Evolutionary conservation across 176 grass and related monocot genomes (phyloP), one percentile per base, ranked within the genome.

Genomic region (Echinochloa phyllopogon): DNA sequence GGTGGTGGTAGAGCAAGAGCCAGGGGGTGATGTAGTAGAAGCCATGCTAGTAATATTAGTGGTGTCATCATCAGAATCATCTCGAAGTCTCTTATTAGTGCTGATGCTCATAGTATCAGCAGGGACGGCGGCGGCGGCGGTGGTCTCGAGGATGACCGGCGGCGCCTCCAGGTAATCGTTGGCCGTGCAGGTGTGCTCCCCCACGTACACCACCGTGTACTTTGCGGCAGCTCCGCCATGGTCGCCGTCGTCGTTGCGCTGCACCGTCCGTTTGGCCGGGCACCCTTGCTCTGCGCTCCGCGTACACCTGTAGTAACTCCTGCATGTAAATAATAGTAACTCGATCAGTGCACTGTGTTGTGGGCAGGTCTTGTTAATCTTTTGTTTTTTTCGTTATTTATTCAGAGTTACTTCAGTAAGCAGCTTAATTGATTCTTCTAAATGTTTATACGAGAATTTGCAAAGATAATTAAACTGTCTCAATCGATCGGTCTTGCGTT

Each of bases 271-370:
- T 15, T 88, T 94, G 7, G 92, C 92, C 3, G 10, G 41, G 78
- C 90, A 92, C 6, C 84, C 42, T 75, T 92, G 90, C 6, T 86
- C 74, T 16, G 80, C 82, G 56, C 81, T 87, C 75, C 81, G 50
- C 38, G 49, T 89, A 76, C 92, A 94, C 51, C 83, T 75, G 80
- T 80, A 94, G 89, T 94, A 94, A 67, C 86, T 89, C 80, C 92
- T 94, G 83, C 20, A 65, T 15, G 11, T 2, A 7, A 0, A 4
- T 11, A 8, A 33, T 7, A 38, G 16, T 1, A 2, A 36, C 29
- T 37, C 6, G 8, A 0, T 74, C 72, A 74, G 48, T 38, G 24
- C 16, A 52, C 70, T 73, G 27, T 6, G 17, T 11, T 33, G 29
- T 33, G 29, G 29, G 25, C 7, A 24, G 0, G 7, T 58, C 8